Base-by-base conservation (phyloP, 192 early-diverging fungal species). In the Phlyctochytrium bullatum region DNA sequence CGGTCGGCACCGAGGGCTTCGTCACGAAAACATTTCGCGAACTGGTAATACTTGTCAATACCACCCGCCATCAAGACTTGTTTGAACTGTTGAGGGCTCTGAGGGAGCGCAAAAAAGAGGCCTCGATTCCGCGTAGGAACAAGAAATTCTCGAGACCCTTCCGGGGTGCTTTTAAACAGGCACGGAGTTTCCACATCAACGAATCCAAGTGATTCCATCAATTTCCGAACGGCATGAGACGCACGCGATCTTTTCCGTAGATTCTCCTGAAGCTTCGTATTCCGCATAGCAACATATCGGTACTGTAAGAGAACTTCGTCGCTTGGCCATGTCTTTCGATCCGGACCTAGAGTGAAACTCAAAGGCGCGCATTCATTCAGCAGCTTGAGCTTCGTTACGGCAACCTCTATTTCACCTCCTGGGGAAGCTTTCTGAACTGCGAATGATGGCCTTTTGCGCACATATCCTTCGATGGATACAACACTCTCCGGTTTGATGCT, bases 71-170 rank as follows among this genome's bases (percentile, higher is more conserved):
- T 97, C 54, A 97, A 77, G 69, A 94, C 81, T 71, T 97, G 93
- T 77, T 97, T 97, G 69, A 93, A 92, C 87, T 94, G 83, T 67
- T 97, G 94, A 31, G 94, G 94, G 68, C 89, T 91, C 68, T 97
- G 94, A 14, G 94, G 88, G 25, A 97, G 80, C 0, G 94, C 93
- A 62, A 93, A 97, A 64, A 93, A 94, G 24, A 73, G 59, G 30
- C 89, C 90, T 28, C 72, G 66, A 34, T 54, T 69, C 34, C 93
- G 78, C 4, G 94, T 97, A 2, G 94, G 94, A 0, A 97, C 94
- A n/a, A 97, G 78, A 67, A 92, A 97, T 75, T 97, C 94, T 12
- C 94, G 77, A 1, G 94, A 93, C 16, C 94, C 94, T 69, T 97
- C 94, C 25, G 94, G 92, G 12, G 94, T 94, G 17, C 90, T 91